Evolutionary conservation across 108 stramenopile species (phyloP).

Genomic region (Cyclotella sp.): DNA sequence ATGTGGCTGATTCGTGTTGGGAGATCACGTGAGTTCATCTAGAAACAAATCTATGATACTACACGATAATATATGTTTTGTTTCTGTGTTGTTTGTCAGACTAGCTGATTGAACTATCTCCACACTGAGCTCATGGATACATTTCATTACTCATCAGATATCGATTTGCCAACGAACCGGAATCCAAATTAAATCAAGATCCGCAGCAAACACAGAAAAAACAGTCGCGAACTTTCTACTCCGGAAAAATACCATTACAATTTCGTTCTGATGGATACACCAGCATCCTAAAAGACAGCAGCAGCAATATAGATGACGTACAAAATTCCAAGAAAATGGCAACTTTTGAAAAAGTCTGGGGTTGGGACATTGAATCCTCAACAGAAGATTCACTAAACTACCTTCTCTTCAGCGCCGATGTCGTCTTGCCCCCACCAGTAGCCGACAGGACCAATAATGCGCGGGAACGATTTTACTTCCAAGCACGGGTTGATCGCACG

Average conservation of each 20-base stretch:
- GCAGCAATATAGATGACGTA: background rate
- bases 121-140: background rate
- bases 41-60: background rate
- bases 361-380: constrained; percentile 70
- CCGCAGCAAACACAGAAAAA: constrained; percentile 1
- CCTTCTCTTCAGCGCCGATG: constrained; percentile 67
- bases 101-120: background rate
- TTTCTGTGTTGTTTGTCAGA: background rate
- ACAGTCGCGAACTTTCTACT: constrained; percentile 38
- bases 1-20: constrained; percentile 39
- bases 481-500: constrained; percentile 41
- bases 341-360: constrained; percentile 64
- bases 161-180: constrained; percentile 64
- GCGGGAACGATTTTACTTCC: constrained; percentile 62
- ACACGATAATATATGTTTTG: background rate
- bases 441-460: constrained; percentile 2
- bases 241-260: constrained; percentile 59
- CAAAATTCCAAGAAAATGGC: background rate
- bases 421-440: constrained; percentile 36
- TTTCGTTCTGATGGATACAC: constrained; percentile 66
- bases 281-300: constrained; percentile 1
- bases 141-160: constrained; percentile 39
- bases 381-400: constrained; percentile 56
- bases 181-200: constrained; percentile 30
- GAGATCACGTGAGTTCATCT: constrained; percentile 30